Conservation (phyloP, 2,329 filamentous ascomycete genomes). For the Aurifilum marmelostoma region DNA sequence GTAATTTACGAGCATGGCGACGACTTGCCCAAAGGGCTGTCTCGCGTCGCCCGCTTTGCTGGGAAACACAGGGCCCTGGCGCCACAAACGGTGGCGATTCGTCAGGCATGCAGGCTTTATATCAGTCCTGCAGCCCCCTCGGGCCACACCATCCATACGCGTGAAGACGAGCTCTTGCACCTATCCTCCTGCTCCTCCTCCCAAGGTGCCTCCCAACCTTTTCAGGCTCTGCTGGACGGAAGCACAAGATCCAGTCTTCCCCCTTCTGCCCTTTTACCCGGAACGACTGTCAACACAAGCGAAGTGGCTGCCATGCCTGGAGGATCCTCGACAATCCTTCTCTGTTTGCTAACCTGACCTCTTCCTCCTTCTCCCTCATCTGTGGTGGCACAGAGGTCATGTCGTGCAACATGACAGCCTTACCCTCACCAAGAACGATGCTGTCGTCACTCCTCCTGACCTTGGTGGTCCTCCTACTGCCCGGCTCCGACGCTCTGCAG, state of each 20-base stretch:
- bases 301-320: conserved; percentile 12
- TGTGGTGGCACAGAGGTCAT: conserved; percentile 9
- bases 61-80: neutral
- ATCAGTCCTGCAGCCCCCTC: conserved; percentile 10
- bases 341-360: conserved; percentile 5
- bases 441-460: conserved; percentile 6
- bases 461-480: conserved; percentile 29
- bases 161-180: neutral
- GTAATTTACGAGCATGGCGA: neutral
- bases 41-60: neutral
- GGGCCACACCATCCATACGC: neutral
- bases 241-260: neutral
- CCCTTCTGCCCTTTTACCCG: neutral
- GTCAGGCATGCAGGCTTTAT: conserved; percentile 10
- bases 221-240: conserved; percentile 7
- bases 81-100: conserved; percentile 2
- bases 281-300: neutral
- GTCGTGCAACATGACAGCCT: conserved; percentile 22
- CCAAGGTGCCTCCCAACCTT: neutral
- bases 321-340: conserved; percentile 6
- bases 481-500: conserved; percentile 41
- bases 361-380: conserved; percentile 9
- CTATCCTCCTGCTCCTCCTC: neutral
- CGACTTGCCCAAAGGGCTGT: neutral
- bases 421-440: conserved; percentile 17